A percentile compares a stretch with the other conserved stretches of the same genome.
These are phyloP conservation scores for Priceomyces melissophilus DNA, from an alignment of 805 yeast genomes.

Conservation along the genomic window DNA sequence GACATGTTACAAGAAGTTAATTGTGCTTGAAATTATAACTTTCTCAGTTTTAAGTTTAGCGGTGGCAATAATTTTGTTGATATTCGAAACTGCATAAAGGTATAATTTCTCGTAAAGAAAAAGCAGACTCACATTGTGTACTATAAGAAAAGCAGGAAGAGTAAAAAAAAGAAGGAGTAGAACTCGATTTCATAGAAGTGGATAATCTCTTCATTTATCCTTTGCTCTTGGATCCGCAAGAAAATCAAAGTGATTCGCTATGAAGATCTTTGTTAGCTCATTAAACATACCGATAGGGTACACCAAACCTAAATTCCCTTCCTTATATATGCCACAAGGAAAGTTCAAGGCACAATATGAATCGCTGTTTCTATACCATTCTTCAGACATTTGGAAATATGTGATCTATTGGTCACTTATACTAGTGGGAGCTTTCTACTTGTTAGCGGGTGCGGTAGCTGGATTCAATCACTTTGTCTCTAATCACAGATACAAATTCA, in stretches of 20 bases:
- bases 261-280: constrained; percentile 31
- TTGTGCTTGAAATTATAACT: not conserved
- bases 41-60: constrained; percentile 3
- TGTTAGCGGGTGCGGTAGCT: constrained; percentile 63
- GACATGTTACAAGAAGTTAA: constrained; percentile 47
- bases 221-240: not conserved
- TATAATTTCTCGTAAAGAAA: not conserved
- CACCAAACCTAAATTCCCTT: constrained; percentile 74
- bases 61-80: constrained; percentile 9
- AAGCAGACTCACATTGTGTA: not conserved
- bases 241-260: constrained; percentile 2
- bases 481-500: constrained; percentile 14
- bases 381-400: constrained; percentile 75
- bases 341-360: constrained; percentile 34
- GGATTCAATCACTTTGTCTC: constrained; percentile 21
- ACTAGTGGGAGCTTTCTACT: constrained; percentile 59
- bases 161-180: not conserved
- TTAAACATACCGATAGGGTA: constrained; percentile 77
- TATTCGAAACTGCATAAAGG: constrained; percentile 7
- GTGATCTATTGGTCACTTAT: constrained; percentile 80
- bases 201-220: too few species aligned
- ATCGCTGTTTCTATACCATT: constrained; percentile 61
- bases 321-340: constrained; percentile 68
- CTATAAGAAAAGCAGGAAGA: not conserved
- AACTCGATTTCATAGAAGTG: not conserved